Conservation (phyloP, 371 early-diverging fungal genomes). For the Lichtheimia ramosa region DNA sequence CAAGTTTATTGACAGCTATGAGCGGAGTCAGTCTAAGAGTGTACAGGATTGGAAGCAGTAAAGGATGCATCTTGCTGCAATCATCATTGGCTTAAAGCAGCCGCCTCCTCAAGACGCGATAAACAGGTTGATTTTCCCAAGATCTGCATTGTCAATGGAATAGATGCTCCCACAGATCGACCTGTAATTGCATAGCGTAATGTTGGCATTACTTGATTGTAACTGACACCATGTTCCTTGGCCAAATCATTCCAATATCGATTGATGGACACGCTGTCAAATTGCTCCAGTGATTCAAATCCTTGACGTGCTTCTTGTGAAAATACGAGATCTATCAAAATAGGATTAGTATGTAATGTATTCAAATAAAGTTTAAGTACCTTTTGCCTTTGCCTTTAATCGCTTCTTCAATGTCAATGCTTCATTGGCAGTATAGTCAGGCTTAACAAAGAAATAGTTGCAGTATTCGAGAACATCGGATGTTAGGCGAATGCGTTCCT, state of each 20-base stretch:
- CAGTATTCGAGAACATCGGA: conserved; percentile 59
- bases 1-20: not conserved
- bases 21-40: not conserved
- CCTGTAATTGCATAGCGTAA: conserved; percentile 67
- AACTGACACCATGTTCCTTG: conserved; percentile 30
- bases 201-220: conserved; percentile 63
- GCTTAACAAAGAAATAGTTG: conserved; percentile 58
- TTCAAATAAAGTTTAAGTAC: conserved; percentile 14
- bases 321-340: conserved; percentile 17
- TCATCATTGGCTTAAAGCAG: not conserved
- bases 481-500: conserved; percentile 61
- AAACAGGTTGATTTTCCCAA: conserved; percentile 50
- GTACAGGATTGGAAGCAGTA: not conserved
- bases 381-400: conserved; percentile 42
- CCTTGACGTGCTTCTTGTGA: conserved; percentile 15
- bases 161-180: conserved; percentile 63
- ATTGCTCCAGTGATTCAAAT: conserved; percentile 20
- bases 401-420: conserved; percentile 46
- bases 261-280: conserved; percentile 33
- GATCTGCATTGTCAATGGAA: conserved; percentile 55
- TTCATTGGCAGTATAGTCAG: conserved; percentile 52
- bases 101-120: conserved; percentile 12
- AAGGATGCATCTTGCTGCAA: not conserved
- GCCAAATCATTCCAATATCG: conserved; percentile 28
- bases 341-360: not conserved